These are phyloP conservation scores for Extremus antarcticus DNA, from an alignment of 495 filamentous ascomycete species.

Conservation along the genomic window DNA sequence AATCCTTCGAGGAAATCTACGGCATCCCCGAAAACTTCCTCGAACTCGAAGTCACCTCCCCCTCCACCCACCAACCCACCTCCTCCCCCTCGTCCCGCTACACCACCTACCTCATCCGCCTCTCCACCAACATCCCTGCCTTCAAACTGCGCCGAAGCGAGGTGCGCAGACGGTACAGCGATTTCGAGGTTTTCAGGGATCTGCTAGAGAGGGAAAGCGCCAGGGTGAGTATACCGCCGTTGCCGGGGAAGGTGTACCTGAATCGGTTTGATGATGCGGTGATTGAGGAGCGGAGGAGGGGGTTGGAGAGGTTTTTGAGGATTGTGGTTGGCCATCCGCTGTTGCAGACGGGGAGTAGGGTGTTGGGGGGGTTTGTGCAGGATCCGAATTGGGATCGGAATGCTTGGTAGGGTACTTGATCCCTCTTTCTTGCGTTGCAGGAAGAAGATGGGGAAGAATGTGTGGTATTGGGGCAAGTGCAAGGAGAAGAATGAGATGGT, in stretches of 20 bases:
- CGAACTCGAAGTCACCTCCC: constrained; percentile 93
- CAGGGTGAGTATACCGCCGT: constrained; percentile 85
- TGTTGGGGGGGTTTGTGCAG: constrained; percentile 89
- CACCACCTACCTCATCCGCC: constrained; percentile 95
- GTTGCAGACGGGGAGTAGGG: constrained; percentile 94
- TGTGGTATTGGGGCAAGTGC: neutral
- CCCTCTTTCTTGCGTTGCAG: neutral
- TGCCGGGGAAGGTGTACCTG: constrained; percentile 95
- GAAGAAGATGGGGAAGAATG: neutral
- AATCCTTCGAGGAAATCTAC: constrained; percentile 98
- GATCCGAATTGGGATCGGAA: constrained; percentile 28
- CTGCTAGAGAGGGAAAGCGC: constrained; percentile 92
- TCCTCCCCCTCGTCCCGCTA: constrained; percentile 37
- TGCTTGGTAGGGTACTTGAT: constrained; percentile 16
- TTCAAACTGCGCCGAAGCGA: constrained; percentile 83
- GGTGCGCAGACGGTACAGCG: constrained; percentile 87
- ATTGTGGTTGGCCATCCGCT: constrained; percentile 95
- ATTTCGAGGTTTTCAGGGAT: constrained; percentile 98
- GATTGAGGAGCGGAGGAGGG: constrained; percentile 87
- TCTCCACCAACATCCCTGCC: constrained; percentile 95
- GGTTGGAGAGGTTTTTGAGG: constrained; percentile 89
- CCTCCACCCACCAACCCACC: constrained; percentile 57
- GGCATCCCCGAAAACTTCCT: constrained; percentile 97
- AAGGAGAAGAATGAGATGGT: neutral
- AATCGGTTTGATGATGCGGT: constrained; percentile 98